Evolutionary conservation across 495 filamentous ascomycete genomes (phyloP).

Genomic region (Xylaria nigripes): DNA sequence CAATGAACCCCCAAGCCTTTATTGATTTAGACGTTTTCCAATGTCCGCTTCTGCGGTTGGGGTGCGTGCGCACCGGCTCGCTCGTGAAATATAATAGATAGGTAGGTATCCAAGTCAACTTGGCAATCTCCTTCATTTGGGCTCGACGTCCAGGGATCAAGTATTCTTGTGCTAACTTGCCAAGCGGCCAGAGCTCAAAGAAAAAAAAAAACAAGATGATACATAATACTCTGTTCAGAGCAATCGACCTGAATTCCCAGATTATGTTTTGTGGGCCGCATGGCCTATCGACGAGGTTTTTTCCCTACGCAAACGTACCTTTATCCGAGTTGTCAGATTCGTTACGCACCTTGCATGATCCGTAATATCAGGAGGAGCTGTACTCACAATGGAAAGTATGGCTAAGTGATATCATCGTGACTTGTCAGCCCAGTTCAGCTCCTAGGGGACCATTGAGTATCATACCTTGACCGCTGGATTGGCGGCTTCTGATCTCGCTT

Average conservation of each 20-base stretch:
- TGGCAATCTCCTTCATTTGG: neutral
- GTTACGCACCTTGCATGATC: neutral
- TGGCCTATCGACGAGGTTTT: constrained; percentile 30
- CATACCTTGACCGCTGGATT: constrained; percentile 54
- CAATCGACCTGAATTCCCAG: neutral
- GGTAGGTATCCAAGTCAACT: neutral
- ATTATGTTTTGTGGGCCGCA: neutral
- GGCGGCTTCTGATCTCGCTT: constrained; percentile 59
- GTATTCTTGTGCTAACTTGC: too few species aligned
- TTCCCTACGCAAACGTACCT: constrained; percentile 50
- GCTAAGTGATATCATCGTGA: constrained; percentile 27
- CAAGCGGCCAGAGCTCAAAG: neutral
- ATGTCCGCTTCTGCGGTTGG: neutral
- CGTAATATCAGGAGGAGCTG: neutral
- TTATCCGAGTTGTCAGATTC: constrained; percentile 13
- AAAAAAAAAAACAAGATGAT: neutral
- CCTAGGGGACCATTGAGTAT: constrained; percentile 10
- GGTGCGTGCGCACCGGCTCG: neutral
- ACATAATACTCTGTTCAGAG: neutral
- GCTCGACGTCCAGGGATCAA: neutral
- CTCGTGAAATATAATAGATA: neutral
- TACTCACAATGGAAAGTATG: constrained; percentile 70
- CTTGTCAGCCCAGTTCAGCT: constrained; percentile 14
- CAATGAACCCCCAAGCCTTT: neutral
- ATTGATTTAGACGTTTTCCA: neutral